Evolutionary conservation across 2,329 filamentous ascomycete genomes (phyloP), one percentile per base, ranked within the genome.

Genomic region (Epichloe brachyelytri): DNA sequence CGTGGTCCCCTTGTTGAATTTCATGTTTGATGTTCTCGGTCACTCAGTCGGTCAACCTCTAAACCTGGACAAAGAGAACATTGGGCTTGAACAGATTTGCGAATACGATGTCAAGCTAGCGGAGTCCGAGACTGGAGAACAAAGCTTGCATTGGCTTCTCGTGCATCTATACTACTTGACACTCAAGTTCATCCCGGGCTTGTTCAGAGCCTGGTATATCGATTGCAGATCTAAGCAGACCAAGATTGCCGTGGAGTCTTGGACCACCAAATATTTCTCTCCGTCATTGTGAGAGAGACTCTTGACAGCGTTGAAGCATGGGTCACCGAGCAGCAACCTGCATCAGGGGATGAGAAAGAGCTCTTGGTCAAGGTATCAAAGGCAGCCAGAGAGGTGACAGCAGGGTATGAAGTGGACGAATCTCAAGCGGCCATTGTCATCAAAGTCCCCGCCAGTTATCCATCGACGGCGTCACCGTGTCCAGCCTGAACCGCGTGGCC

Each of bases 401-500:
- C 88, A 0, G 83, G 83, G 3, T 96, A 95, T 63, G 81, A 86
- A 49, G 80, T 98, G 11, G 93, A 98, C 63, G 91, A 97, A 54
- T 81, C 86, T 59, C 82, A 82, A 33, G 88, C 93, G 52, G 77
- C 83, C 11, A 93, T 97, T 55, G 76, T 82, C n/a, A 84, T 98
- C 59, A 78, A 79, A 5, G 76, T 98, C 0, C 91, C 91, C 0
- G 71, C 80, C 2, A 83, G 82, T 40, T 98, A 94, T 62, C 93
- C 0, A 78, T 98, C 8, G 82, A 88, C 22, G 77, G 79, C 1
- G 87, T 94, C 1, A 74, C 79, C 8, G 89, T 97, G 1, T 74
- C 82, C 3, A 83, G 88, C 8, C 71, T 90, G 19, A 88, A 85
- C 59, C 83, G 91, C 12, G 88, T 97, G 2, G 88, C 87, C 0